Evolutionary conservation across 2,329 filamentous ascomycete species (phyloP).

Genomic region (Myriosclerotinia duriaeana): DNA sequence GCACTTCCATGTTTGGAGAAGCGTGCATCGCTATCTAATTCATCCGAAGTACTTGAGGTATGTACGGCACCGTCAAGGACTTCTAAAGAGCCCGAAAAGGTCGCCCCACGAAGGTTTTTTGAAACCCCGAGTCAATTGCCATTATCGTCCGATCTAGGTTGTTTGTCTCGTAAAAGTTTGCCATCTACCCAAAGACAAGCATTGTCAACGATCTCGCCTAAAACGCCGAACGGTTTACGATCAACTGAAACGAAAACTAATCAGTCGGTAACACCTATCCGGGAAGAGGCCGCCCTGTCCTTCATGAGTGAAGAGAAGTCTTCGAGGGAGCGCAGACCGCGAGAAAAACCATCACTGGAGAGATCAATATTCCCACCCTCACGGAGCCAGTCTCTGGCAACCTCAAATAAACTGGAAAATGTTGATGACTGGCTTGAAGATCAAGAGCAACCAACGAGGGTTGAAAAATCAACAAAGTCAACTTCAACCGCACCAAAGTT

Average conservation of each 20-base stretch:
- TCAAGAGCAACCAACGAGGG: not conserved
- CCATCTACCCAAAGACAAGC: not conserved
- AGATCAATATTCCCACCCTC: constrained; percentile 5
- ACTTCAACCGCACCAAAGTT: not conserved
- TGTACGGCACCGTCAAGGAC: not conserved
- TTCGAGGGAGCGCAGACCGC: not conserved
- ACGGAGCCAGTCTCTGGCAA: too few species aligned
- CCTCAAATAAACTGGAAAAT: not conserved
- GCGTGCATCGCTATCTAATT: not conserved
- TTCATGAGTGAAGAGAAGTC: not conserved
- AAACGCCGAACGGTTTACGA: not conserved
- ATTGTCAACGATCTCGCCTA: not conserved
- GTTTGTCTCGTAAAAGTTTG: not conserved
- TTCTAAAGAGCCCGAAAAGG: not conserved
- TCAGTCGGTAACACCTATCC: not conserved
- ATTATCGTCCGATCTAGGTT: not conserved
- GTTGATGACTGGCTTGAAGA: not conserved
- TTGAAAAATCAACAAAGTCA: constrained; percentile 1
- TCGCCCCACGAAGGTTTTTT: constrained; percentile 13
- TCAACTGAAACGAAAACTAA: not conserved
- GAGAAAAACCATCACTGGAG: not conserved
- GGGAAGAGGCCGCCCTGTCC: not conserved
- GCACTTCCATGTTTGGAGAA: too few species aligned
- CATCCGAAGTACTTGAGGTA: not conserved
- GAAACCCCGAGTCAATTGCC: constrained; percentile 20